These are phyloP conservation scores for Macrocybe gigantea DNA, from an alignment of 768 basidiomycete genomes.

Conservation along the genomic window DNA sequence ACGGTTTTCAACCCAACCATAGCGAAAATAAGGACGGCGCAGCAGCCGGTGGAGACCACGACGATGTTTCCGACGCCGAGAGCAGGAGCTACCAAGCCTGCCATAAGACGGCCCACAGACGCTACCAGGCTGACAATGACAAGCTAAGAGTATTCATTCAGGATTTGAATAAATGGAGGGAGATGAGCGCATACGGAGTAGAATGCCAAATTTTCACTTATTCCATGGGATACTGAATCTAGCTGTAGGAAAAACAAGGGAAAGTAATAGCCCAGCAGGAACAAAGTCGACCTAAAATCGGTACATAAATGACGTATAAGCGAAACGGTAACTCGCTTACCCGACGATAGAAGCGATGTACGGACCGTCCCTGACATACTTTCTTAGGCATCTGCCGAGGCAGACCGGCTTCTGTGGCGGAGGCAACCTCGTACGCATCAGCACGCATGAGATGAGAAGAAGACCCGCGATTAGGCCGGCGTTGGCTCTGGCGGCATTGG, in stretches of 20 bases:
- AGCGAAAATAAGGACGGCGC: slow-evolving; percentile 24
- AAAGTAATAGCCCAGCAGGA: slow-evolving; percentile 19
- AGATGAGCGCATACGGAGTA: slow-evolving; percentile 15
- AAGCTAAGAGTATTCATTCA: slow-evolving; percentile 9
- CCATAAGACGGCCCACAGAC: slow-evolving; percentile 16
- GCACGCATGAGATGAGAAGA: slow-evolving; percentile 31
- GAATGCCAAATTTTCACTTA: slow-evolving; percentile 22
- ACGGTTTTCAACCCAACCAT: slow-evolving; percentile 26
- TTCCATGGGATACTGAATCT: slow-evolving; percentile 24
- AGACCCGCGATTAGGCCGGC: slow-evolving; percentile 32
- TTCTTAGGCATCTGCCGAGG: background rate
- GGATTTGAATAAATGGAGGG: background rate
- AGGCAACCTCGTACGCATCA: slow-evolving; percentile 33
- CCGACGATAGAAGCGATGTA: slow-evolving; percentile 9
- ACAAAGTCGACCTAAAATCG: slow-evolving; percentile 5
- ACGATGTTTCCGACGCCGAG: slow-evolving; percentile 20
- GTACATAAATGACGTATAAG: no score
- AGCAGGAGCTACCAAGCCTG: slow-evolving; percentile 13
- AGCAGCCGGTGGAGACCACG: slow-evolving; percentile 17
- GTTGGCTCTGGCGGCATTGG: slow-evolving; percentile 33
- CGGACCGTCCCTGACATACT: slow-evolving; percentile 10
- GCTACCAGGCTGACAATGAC: slow-evolving; percentile 18
- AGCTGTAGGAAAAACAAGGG: slow-evolving; percentile 36
- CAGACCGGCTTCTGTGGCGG: slow-evolving; percentile 17
- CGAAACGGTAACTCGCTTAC: slow-evolving; percentile 2